Conservation (phyloP, 495 filamentous ascomycete species). For the Annulohypoxylon maeteangense region DNA sequence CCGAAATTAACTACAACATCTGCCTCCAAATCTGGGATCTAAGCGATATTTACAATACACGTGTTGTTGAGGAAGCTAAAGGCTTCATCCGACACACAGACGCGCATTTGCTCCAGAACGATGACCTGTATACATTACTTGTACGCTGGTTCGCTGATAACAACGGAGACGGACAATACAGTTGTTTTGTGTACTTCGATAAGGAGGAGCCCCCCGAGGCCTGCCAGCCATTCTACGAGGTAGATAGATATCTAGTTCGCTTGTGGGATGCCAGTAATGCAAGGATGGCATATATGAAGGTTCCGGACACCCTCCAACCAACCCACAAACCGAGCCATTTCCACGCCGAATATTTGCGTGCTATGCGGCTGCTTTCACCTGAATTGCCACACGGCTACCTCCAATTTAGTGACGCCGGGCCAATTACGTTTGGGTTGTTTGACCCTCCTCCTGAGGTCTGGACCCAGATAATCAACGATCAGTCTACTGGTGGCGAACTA, state of each 20-base stretch:
- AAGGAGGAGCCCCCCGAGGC: constrained; percentile 15
- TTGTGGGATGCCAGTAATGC: constrained; percentile 14
- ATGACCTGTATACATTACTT: constrained; percentile 16
- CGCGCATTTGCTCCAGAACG: neutral
- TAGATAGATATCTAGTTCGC: constrained; percentile 27
- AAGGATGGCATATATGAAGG: constrained; percentile 42
- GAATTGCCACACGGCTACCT: constrained; percentile 25
- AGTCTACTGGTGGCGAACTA: neutral
- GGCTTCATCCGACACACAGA: constrained; percentile 17
- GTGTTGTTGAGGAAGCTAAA: neutral
- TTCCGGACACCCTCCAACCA: neutral
- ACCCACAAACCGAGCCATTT: constrained; percentile 36
- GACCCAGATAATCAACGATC: neutral
- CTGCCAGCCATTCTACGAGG: constrained; percentile 21
- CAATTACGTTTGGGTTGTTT: constrained; percentile 24
- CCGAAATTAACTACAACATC: constrained; percentile 24
- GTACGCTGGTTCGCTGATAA: constrained; percentile 8
- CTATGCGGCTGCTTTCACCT: constrained; percentile 23
- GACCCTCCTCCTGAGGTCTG: constrained; percentile 36
- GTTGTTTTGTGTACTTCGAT: constrained; percentile 33
- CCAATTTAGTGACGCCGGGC: neutral
- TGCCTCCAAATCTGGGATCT: constrained; percentile 38
- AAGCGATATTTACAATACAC: neutral
- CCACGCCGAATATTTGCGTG: constrained; percentile 26
- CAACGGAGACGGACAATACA: neutral